Conservation (phyloP, 2,329 filamentous ascomycete genomes). For the Chaetomiaceae sp. region DNA sequence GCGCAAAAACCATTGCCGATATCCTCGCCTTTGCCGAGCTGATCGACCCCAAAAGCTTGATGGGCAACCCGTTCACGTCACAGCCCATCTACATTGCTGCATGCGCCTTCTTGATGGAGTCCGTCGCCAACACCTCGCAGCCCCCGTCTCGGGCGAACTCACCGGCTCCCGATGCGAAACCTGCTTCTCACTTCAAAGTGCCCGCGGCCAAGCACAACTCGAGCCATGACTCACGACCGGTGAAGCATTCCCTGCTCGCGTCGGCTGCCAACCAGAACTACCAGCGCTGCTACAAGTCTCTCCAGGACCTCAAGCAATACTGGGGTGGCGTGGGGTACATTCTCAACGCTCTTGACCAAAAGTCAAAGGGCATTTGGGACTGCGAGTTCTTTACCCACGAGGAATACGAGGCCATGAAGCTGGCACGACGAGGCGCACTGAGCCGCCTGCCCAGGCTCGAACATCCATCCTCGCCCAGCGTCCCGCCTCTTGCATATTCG, state of each 20-base stretch:
- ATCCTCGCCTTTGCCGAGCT: slow-evolving; percentile 82
- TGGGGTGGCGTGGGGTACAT: slow-evolving; percentile 89
- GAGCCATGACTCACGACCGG: slow-evolving; percentile 31
- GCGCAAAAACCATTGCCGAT: slow-evolving; percentile 86
- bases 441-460: slow-evolving; percentile 43
- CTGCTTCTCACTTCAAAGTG: slow-evolving; percentile 19
- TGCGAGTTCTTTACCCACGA: slow-evolving; percentile 64
- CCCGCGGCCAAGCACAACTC: slow-evolving; percentile 13
- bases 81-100: slow-evolving; percentile 91
- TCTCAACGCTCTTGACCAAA: slow-evolving; percentile 78
- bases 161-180: slow-evolving; percentile 37
- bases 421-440: slow-evolving; percentile 43
- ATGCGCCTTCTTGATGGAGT: slow-evolving; percentile 83
- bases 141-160: slow-evolving; percentile 58
- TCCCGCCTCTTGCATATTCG: slow-evolving; percentile 70
- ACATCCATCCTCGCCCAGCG: slow-evolving; percentile 46
- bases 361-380: slow-evolving; percentile 81
- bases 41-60: slow-evolving; percentile 79
- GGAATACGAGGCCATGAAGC: slow-evolving; percentile 70
- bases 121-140: slow-evolving; percentile 64
- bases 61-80: slow-evolving; percentile 83
- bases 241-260: slow-evolving; percentile 71
- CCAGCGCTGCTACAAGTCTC: slow-evolving; percentile 76
- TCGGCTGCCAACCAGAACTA: slow-evolving; percentile 84
- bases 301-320: slow-evolving; percentile 75